phyloP scores from a whole-genome alignment of 106 monocot species.

The Acorus gramineus region DNA sequence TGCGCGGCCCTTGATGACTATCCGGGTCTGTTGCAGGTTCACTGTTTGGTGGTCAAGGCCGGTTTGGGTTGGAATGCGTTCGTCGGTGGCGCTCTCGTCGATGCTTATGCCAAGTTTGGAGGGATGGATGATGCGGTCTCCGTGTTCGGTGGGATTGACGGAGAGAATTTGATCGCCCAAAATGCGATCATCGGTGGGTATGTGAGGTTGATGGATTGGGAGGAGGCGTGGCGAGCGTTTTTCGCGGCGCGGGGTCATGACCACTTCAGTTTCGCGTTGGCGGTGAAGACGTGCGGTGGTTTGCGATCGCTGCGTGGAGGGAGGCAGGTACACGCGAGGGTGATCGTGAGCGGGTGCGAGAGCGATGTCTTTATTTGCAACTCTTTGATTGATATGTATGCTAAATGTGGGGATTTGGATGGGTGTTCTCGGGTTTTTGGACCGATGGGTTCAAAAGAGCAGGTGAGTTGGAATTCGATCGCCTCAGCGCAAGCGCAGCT shows the following conservation, averaged over 20 bases:
- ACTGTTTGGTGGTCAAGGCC: constrained; percentile 10
- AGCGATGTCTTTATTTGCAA: constrained; percentile 11
- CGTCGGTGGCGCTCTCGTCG: constrained; percentile 9
- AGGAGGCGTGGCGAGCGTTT: constrained; percentile 12
- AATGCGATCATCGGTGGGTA: constrained; percentile 14
- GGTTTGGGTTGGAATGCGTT: constrained; percentile 7
- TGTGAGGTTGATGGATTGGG: not conserved
- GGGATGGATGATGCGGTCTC: constrained; percentile 7
- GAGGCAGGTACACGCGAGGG: constrained; percentile 14
- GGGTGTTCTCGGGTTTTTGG: constrained; percentile 5
- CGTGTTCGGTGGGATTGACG: constrained; percentile 9
- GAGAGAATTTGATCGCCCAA: constrained; percentile 6
- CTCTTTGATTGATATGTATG: constrained; percentile 25
- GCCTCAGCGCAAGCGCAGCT: constrained; percentile 7
- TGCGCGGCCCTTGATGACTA: not conserved
- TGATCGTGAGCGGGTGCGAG: constrained; percentile 4
- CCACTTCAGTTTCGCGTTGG: constrained; percentile 15
- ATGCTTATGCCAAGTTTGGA: constrained; percentile 9
- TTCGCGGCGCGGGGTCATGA: not conserved
- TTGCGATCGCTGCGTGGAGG: constrained; percentile 12
- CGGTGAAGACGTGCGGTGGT: constrained; percentile 8
- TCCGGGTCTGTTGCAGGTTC: constrained; percentile 3
- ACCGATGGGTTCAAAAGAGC: constrained; percentile 6
- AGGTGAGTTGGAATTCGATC: constrained; percentile 19
- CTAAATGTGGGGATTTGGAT: constrained; percentile 3